Percentiles rank a stretch among this genome's conserved stretches.
These are phyloP conservation scores for Pseudoneurospora amorphoporcata DNA, from an alignment of 495 filamentous ascomycete genomes.

Conservation along the genomic window DNA sequence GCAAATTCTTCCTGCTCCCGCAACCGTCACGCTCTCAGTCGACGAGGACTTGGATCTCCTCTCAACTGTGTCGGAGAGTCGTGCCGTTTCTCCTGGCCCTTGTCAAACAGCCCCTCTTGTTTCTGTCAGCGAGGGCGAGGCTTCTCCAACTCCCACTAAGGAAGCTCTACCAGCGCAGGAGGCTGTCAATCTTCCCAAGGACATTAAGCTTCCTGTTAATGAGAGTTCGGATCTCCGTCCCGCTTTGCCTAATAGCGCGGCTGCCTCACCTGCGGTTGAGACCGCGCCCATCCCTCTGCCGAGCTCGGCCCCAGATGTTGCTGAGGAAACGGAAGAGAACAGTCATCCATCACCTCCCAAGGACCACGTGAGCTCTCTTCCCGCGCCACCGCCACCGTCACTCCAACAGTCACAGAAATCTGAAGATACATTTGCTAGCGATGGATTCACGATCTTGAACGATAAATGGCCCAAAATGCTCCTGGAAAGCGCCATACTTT, in stretches of 20 bases:
- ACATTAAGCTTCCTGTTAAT: background rate
- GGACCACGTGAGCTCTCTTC: background rate
- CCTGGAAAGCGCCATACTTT: background rate
- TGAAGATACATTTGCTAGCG: background rate
- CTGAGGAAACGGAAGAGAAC: background rate
- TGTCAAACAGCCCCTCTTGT: background rate
- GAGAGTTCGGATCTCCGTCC: background rate
- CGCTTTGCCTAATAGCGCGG: background rate
- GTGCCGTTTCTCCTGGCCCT: background rate
- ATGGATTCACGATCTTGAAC: background rate
- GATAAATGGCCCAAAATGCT: background rate
- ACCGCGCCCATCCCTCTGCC: background rate
- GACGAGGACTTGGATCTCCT: background rate
- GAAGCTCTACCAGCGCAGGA: background rate
- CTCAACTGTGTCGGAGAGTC: background rate
- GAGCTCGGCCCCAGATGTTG: background rate
- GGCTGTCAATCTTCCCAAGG: background rate
- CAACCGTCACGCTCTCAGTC: background rate
- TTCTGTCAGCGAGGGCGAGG: background rate
- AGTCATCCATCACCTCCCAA: background rate
- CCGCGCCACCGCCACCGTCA: background rate
- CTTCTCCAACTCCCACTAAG: conserved; percentile 1
- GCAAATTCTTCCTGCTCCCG: background rate
- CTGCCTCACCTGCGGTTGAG: conserved; percentile 3
- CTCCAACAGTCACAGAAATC: background rate